phyloP scores from a whole-genome alignment of 768 basidiomycete species.

The Nidula microcarpa region DNA sequence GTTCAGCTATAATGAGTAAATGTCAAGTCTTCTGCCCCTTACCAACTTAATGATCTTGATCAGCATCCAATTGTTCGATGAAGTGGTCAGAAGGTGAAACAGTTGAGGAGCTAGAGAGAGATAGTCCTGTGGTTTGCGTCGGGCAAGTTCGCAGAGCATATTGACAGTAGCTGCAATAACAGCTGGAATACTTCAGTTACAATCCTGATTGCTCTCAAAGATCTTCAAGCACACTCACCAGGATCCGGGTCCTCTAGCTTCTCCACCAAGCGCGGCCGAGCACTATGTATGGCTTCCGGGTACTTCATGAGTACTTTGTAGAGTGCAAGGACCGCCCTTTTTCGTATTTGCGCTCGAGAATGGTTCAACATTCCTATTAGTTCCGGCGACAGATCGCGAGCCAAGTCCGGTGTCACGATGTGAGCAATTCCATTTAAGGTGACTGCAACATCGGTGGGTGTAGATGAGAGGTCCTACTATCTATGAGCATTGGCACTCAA shows the following conservation, averaged over 20 bases:
- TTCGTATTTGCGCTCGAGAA: constrained; percentile 83
- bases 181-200: constrained; percentile 36
- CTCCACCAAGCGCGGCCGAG: constrained; percentile 70
- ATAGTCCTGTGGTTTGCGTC: constrained; percentile 75
- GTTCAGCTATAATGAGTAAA: not conserved
- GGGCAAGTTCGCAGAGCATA: constrained; percentile 88
- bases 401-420: constrained; percentile 83
- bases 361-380: constrained; percentile 86
- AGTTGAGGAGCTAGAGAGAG: constrained; percentile 86
- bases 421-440: constrained; percentile 81
- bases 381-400: constrained; percentile 86
- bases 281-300: constrained; percentile 70
- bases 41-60: constrained; percentile 98
- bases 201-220: too few species aligned
- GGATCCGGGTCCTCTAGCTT: constrained; percentile 77
- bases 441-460: constrained; percentile 69
- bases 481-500: constrained; percentile 6
- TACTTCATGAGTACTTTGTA: constrained; percentile 80
- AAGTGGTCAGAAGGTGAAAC: constrained; percentile 89
- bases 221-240: constrained; percentile 32
- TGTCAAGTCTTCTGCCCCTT: constrained; percentile 4
- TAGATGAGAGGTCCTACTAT: constrained; percentile 74
- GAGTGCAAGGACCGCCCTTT: constrained; percentile 82
- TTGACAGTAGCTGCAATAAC: constrained; percentile 95
- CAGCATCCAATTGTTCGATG: constrained; percentile 99